These are phyloP conservation scores for Diversispora epigaea DNA, from an alignment of 192 early-diverging fungal genomes.

Conservation along the genomic window DNA sequence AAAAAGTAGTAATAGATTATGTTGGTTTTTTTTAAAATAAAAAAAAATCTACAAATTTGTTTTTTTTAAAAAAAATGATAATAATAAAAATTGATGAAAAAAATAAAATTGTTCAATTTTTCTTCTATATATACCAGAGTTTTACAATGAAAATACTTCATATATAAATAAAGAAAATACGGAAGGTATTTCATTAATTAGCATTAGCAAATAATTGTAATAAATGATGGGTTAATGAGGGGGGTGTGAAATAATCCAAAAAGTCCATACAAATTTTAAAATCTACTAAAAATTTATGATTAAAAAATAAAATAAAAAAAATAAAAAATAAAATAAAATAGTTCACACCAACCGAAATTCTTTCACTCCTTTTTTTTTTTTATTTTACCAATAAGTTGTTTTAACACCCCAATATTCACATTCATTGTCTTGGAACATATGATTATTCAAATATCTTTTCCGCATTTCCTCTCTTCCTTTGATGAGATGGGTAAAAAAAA, in stretches of 20 bases:
- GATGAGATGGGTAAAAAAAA: conserved; percentile 22
- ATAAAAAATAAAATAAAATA: no score
- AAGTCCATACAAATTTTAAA: conserved; percentile 10
- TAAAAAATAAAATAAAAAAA: no score
- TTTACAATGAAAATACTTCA: conserved; percentile 27
- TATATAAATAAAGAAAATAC: conserved; percentile 31
- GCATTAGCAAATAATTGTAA: conserved; percentile 22
- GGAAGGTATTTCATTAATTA: conserved; percentile 24
- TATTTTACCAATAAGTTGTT: no score
- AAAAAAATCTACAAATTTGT: conserved; percentile 25
- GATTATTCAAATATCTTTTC: neutral
- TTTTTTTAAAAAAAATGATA: conserved; percentile 9
- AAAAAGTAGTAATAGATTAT: no score
- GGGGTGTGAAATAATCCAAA: neutral
- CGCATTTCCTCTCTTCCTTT: conserved; percentile 11
- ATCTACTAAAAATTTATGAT: no score
- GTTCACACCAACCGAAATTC: no score
- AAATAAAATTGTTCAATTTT: conserved; percentile 32
- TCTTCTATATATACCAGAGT: conserved; percentile 25
- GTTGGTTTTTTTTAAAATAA: no score
- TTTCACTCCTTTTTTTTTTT: no score
- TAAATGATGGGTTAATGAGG: neutral
- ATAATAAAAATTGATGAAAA: conserved; percentile 6
- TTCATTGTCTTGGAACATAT: neutral
- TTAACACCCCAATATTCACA: neutral